Evolutionary conservation across 495 filamentous ascomycete genomes (phyloP).

Genomic region (Pyrenula massariospora): DNA sequence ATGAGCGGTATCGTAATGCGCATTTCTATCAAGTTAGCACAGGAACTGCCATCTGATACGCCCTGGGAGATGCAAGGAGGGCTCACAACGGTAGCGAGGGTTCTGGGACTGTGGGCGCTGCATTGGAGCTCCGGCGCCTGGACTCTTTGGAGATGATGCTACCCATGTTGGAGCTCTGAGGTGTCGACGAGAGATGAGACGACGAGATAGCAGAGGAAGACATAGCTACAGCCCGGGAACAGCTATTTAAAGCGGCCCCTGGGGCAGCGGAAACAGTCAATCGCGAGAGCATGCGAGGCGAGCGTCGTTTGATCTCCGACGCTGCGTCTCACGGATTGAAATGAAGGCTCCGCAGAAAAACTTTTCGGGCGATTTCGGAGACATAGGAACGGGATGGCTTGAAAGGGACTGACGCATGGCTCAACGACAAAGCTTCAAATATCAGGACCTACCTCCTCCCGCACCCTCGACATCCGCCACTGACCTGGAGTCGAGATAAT

Average conservation of each 20-base stretch:
- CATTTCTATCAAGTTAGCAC: conserved; percentile 15
- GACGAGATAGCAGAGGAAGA: not conserved
- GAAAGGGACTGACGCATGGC: not conserved
- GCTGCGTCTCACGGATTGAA: not conserved
- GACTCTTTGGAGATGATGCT: not conserved
- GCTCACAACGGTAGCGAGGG: not conserved
- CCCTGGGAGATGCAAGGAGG: not conserved
- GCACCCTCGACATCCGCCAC: no score
- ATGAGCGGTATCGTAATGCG: conserved; percentile 51
- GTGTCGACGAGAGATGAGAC: not conserved
- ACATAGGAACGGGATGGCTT: not conserved
- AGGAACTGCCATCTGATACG: no score
- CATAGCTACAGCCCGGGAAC: not conserved
- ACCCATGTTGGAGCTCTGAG: not conserved
- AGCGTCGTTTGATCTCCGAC: not conserved
- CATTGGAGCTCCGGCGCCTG: not conserved
- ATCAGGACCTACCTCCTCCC: not conserved
- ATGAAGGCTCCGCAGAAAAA: not conserved
- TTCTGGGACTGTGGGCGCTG: not conserved
- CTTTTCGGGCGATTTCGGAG: not conserved
- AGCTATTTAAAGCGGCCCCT: not conserved
- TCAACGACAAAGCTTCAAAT: not conserved
- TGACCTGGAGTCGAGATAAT: no score
- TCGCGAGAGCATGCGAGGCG: not conserved
- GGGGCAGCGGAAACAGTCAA: not conserved